A percentile compares a stretch with the other conserved stretches of the same genome.
Conservation (phyloP, 805 yeast species). For the Isabelozyma rhagii region DNA sequence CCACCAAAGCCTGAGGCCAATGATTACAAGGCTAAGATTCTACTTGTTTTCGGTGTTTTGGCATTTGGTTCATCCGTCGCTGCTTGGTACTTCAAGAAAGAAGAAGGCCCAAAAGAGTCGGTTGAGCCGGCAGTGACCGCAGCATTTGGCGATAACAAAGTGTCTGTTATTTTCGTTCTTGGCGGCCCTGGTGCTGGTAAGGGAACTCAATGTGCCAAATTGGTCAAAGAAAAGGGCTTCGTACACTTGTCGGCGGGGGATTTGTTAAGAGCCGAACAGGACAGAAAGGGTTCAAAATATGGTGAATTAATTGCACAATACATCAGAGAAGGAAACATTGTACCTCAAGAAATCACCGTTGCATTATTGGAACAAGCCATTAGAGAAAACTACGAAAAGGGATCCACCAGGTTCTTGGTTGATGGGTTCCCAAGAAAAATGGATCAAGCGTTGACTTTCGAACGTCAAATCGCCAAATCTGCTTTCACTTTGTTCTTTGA, state of each 20-base stretch:
- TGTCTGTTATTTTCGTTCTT: slow-evolving; percentile 81
- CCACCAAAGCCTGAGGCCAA: slow-evolving; percentile 2
- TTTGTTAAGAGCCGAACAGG: slow-evolving; percentile 87
- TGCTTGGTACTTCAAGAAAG: slow-evolving; percentile 41
- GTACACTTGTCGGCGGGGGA: slow-evolving; percentile 97
- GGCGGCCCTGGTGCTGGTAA: slow-evolving; percentile 99
- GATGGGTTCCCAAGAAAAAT: slow-evolving; percentile 98
- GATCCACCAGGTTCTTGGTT: slow-evolving; percentile 66
- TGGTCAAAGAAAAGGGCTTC: slow-evolving; percentile 77
- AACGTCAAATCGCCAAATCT: slow-evolving; percentile 68
- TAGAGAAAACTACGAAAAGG: slow-evolving; percentile 44
- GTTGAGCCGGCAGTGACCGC: slow-evolving; percentile 36
- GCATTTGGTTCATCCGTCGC: slow-evolving; percentile 50
- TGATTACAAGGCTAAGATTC: slow-evolving; percentile 20
- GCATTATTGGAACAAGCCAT: slow-evolving; percentile 82
- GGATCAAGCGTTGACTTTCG: slow-evolving; percentile 97
- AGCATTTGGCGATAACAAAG: slow-evolving; percentile 62
- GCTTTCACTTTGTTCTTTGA: slow-evolving; percentile 72
- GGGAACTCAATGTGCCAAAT: slow-evolving; percentile 90
- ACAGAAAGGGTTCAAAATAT: slow-evolving; percentile 72
- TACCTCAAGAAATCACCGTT: slow-evolving; percentile 89
- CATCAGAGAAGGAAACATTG: slow-evolving; percentile 86
- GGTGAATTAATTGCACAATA: slow-evolving; percentile 83
- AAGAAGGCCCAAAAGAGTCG: slow-evolving; percentile 37
- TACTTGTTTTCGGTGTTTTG: slow-evolving; percentile 37